phyloP scores from a whole-genome alignment of 2,329 filamentous ascomycete species.

The Ambrosiella cleistominuta region DNA sequence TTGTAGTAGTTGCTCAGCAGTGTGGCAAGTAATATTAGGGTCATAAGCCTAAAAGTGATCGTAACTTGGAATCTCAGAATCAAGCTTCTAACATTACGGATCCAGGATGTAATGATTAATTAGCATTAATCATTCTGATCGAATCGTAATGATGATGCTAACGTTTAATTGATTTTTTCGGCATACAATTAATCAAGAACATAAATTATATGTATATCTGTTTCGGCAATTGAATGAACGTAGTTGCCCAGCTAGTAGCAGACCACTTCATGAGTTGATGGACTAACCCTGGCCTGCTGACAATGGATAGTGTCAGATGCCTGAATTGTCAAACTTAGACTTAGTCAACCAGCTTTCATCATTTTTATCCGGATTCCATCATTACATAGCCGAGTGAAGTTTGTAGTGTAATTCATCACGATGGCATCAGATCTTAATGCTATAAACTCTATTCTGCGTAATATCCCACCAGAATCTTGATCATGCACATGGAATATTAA shows the following conservation, averaged over 20 bases:
- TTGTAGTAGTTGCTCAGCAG: constrained; percentile 1
- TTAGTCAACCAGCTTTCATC: background rate
- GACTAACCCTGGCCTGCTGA: background rate
- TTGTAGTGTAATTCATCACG: background rate
- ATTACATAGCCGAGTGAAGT: no score
- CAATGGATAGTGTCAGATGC: background rate
- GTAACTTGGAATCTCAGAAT: background rate
- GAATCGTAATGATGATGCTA: background rate
- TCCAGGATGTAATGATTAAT: no score
- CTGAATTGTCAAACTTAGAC: background rate
- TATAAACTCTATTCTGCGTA: constrained; percentile 16
- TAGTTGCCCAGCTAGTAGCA: background rate
- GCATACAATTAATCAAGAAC: background rate
- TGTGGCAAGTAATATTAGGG: background rate
- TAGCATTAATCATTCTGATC: no score
- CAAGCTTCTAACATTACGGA: no score
- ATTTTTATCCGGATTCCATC: background rate
- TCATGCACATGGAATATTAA: background rate
- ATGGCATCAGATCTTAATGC: constrained; percentile 21
- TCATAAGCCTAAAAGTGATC: background rate
- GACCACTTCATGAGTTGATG: background rate
- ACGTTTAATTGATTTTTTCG: background rate
- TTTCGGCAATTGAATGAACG: background rate
- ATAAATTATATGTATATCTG: background rate
- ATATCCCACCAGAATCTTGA: background rate